Base-by-base conservation (phyloP, 768 basidiomycete genomes). In the Russula lepida region DNA sequence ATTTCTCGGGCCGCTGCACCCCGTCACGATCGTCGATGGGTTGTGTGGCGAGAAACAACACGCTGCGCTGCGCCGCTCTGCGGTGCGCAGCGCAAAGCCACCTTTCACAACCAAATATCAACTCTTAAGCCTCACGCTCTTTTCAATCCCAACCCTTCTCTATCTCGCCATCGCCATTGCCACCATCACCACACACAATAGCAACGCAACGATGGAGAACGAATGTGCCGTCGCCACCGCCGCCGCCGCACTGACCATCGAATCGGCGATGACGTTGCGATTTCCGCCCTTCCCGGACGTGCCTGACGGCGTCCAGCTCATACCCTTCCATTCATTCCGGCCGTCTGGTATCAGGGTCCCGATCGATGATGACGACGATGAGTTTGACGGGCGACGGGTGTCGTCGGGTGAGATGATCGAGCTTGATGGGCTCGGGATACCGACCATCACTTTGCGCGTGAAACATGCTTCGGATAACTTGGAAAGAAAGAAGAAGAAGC, bases 391-490 rank as follows among this genome's bases (percentile, higher is more conserved):
- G 11, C n/a, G 25, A 37, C 64, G 0, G n/a, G 11, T 15, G 44
- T 13, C 19, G n/a, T 35, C 13, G 46, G 25, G 7, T 23, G 60
- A 71, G 4, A 75, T 78, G 11, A 69, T 73, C 33, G 88, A 92
- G 71, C 72, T 81, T 53, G 89, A 92, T 68, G 81, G 79, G 0
- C 69, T 80, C 1, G 88, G 85, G 11, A 81, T 89, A 55, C 83
- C 84, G 0, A 91, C 90, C 13, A 73, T 90, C 25, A 68, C 74
- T 39, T 72, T 88, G 58, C 70, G 71, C 30, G 72, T 74, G 35
- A 79, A 77, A 54, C 89, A 91, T 66, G 63, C 69, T 1, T 78
- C 76, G 4, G 84, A 86, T 58, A 69, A 72, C 57, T 80, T 81
- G 60, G 85, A 84, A 71, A 82, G 81, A 50, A 79, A 79, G 61